Conservation (phyloP, 2,329 filamentous ascomycete species). For the Paradendryphiella salina region DNA sequence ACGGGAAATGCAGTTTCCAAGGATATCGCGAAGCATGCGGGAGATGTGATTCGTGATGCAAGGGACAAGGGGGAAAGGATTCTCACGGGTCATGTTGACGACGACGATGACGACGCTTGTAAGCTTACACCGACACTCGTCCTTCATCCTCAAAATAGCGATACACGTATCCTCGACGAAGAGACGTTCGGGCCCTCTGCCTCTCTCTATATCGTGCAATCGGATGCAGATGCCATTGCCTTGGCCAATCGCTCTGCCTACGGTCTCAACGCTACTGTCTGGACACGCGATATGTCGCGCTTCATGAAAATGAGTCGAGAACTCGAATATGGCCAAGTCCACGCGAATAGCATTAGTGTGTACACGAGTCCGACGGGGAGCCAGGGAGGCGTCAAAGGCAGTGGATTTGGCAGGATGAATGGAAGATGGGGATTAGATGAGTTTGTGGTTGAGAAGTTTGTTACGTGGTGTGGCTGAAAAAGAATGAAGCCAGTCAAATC, state of each 20-base stretch:
- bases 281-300: conserved; percentile 63
- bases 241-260: conserved; percentile 82
- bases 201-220: conserved; percentile 65
- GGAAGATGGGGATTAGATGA: conserved; percentile 49
- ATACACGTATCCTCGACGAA: conserved; percentile 71
- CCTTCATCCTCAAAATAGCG: conserved; percentile 52
- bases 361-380: conserved; percentile 51
- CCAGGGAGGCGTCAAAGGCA: conserved; percentile 53
- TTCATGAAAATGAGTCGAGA: conserved; percentile 46
- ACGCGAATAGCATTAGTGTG: conserved; percentile 54
- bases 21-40: conserved; percentile 36
- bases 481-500: too few species aligned
- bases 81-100: conserved; percentile 49
- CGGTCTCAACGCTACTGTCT: conserved; percentile 71
- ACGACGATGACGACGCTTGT: conserved; percentile 29
- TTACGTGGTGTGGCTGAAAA: conserved; percentile 35
- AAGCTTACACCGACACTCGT: conserved; percentile 52
- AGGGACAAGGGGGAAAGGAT: conserved; percentile 59
- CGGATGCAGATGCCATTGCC: conserved; percentile 69
- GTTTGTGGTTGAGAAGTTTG: conserved; percentile 47
- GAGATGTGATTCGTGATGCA: conserved; percentile 48
- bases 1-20: conserved; percentile 43
- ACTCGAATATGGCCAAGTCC: conserved; percentile 53
- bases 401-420: conserved; percentile 52
- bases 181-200: conserved; percentile 79